These are phyloP conservation scores for Mycena citricolor DNA, from an alignment of 1,284 basidiomycete species.

Conservation along the genomic window DNA sequence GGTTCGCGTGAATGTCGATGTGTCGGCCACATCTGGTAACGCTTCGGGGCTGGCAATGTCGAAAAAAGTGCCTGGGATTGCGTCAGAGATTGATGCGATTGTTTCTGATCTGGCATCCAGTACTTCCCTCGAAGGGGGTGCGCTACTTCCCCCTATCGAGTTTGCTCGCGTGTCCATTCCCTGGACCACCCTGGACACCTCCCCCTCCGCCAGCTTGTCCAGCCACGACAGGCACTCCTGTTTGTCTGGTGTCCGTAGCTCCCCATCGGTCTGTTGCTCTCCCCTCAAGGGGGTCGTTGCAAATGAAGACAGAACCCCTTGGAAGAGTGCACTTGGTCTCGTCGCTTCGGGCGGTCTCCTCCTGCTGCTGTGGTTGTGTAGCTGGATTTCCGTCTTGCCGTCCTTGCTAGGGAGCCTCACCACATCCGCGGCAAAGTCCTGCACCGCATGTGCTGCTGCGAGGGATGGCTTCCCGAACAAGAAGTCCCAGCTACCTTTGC, in stretches of 20 bases:
- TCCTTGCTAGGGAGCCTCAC: background rate
- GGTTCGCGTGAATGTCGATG: conserved; percentile 5
- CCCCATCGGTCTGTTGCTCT: too few species aligned
- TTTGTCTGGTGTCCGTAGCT: too few species aligned
- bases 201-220: background rate
- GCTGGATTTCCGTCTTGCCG: background rate
- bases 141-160: conserved; percentile 5
- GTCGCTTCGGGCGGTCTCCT: too few species aligned
- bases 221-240: too few species aligned
- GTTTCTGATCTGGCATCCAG: too few species aligned
- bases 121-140: conserved; percentile 10
- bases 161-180: background rate
- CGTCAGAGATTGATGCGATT: too few species aligned
- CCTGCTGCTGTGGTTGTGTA: background rate
- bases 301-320: conserved; percentile 7
- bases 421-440: conserved; percentile 10
- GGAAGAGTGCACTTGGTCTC: conserved; percentile 4
- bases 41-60: conserved; percentile 1
- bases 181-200: background rate
- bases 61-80: too few species aligned
- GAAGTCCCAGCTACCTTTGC: conserved; percentile 11
- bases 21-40: too few species aligned
- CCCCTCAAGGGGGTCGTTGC: conserved; percentile 4
- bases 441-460: background rate
- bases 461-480: conserved; percentile 18